Evolutionary conservation across 2,329 filamentous ascomycete genomes (phyloP).

Genomic region (Periconia digitata): DNA sequence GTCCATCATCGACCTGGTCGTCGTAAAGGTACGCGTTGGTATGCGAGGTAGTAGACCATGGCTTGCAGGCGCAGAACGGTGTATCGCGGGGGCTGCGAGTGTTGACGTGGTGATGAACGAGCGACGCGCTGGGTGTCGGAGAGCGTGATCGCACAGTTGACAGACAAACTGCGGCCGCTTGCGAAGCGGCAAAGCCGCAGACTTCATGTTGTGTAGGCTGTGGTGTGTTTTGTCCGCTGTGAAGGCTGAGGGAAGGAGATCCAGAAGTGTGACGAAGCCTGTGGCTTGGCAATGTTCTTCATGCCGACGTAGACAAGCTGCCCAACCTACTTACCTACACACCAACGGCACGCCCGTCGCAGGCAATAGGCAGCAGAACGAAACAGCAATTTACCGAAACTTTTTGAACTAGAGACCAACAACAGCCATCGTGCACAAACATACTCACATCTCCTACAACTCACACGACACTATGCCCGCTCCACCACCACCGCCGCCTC

Average conservation of each 20-base stretch:
- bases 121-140: constrained; percentile 33
- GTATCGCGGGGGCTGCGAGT: constrained; percentile 27
- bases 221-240: not conserved
- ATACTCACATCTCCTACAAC: constrained; percentile 1
- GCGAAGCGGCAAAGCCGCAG: constrained; percentile 28
- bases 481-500: constrained; percentile 39
- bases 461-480: constrained; percentile 33
- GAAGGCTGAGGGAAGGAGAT: constrained; percentile 9
- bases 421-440: not conserved
- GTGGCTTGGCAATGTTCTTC: constrained; percentile 10
- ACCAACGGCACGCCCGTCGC: constrained; percentile 6
- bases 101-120: constrained; percentile 27
- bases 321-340: too few species aligned
- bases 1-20: constrained; percentile 16
- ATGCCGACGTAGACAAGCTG: too few species aligned
- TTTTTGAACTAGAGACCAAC: too few species aligned
- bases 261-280: constrained; percentile 18
- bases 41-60: constrained; percentile 18
- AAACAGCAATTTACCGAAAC: not conserved
- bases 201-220: constrained; percentile 28
- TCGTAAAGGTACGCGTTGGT: constrained; percentile 22
- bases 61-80: constrained; percentile 21
- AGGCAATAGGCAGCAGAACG: constrained; percentile 9
- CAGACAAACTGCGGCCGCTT: constrained; percentile 32
- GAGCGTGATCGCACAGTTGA: constrained; percentile 37